Base-by-base conservation (phyloP, 2,329 filamentous ascomycete genomes). In the Sporothrix pseudoabietina region DNA sequence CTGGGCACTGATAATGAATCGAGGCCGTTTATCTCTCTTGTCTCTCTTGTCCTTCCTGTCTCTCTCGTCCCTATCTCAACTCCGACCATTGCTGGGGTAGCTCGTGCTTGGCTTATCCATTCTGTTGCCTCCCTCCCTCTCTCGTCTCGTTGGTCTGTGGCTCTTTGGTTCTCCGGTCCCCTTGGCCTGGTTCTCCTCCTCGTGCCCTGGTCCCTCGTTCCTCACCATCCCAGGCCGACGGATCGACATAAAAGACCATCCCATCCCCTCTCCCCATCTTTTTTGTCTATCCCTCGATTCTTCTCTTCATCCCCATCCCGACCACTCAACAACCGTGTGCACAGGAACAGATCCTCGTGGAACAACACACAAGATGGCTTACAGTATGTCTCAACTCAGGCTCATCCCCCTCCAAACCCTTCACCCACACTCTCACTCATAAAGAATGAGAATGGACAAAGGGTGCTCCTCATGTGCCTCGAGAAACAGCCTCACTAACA, bases 241-340 rank as follows among this genome's bases (percentile, higher is more conserved):
- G 73, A 73, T 74, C 71, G 55, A 52, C 73, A 73, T 74, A 74
- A 73, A 74, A 73, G 71, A 71, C 49, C 32, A 30, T 35, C 44
- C 52, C 49, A 35, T 22, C 30, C 66, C 44, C 35, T 39, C 39
- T n/a, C 70, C 47, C 39, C 39, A 44, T 19, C 49, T 16, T 65
- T 65, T 19, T 54, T 69, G 41, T 55, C 63, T 69, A 26, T 19
- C 41, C 22, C 39, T 52, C 44, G 12, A 19, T 6, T 71, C 54
- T 63, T 71, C 70, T 71, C 32, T 59, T 55, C 41, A 47, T 39
- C 22, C 55, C 70, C 70, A 63, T 65, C 41, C 22, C 30, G 35
- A 59, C 22, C 69, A 59, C 41, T n/a, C 44, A 47, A 30, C 30
- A 30, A 10, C 52, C 41, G 54, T 63, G 63, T 49, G 39, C 30